Evolutionary conservation across 108 stramenopile genomes (phyloP).

Genomic region (Cyclotella sp.): DNA sequence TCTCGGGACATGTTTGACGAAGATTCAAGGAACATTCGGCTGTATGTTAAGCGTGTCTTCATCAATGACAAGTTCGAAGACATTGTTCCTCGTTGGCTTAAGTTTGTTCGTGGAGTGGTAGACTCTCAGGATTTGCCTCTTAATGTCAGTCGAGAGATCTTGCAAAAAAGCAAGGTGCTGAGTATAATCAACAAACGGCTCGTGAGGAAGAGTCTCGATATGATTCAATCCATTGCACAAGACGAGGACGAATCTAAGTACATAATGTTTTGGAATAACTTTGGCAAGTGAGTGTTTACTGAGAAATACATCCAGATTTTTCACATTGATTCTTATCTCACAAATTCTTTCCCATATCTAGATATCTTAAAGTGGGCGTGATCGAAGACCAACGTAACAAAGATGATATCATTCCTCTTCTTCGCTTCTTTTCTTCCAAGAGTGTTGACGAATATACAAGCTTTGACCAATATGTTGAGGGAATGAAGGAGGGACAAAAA

Average conservation of each 20-base stretch:
- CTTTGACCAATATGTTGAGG: constrained; percentile 87
- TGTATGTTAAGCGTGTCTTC: constrained; percentile 99
- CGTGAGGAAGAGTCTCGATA: constrained; percentile 95
- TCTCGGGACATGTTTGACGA: constrained; percentile 98
- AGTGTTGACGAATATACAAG: constrained; percentile 84
- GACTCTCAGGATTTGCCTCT: constrained; percentile 96
- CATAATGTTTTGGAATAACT: constrained; percentile 94
- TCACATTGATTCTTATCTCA: too few species aligned
- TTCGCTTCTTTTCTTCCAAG: constrained; percentile 88
- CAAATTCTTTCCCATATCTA: too few species aligned
- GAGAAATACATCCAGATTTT: too few species aligned
- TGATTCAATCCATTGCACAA: constrained; percentile 89
- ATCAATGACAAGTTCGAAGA: constrained; percentile 99
- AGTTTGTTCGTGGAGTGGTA: constrained; percentile 95
- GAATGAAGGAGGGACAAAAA: constrained; percentile 94
- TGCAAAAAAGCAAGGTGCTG: constrained; percentile 97
- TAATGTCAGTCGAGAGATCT: constrained; percentile 97
- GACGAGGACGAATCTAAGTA: constrained; percentile 81
- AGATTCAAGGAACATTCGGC: constrained; percentile 86
- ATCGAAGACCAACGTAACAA: constrained; percentile 93
- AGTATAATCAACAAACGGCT: constrained; percentile 97
- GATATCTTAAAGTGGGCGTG: constrained; percentile 94
- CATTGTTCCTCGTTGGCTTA: constrained; percentile 97
- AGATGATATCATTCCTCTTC: constrained; percentile 84
- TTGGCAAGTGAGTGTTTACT: constrained; percentile 69